Evolutionary conservation across 306 rosid species (phyloP).

Genomic region (Pyrus communis): DNA sequence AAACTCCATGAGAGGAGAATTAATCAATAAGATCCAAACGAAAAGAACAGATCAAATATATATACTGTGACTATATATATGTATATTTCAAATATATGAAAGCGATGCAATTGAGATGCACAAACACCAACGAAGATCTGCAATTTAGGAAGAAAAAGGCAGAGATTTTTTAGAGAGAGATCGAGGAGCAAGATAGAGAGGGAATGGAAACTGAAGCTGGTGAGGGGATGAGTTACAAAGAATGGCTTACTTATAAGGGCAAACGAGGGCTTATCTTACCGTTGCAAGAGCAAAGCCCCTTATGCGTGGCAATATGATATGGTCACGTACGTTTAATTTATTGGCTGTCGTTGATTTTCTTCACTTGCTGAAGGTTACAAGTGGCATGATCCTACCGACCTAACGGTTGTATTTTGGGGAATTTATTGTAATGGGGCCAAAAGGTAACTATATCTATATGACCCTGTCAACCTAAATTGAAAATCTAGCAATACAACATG

Average conservation of each 20-base stretch:
- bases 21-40: neutral
- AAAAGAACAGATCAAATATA: neutral
- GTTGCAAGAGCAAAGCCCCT: neutral
- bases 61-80: neutral
- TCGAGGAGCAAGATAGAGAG: neutral
- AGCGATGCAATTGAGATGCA: neutral
- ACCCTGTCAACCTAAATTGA: neutral
- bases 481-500: neutral
- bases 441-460: neutral
- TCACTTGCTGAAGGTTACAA: neutral
- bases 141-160: neutral
- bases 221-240: neutral
- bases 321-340: neutral
- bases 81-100: neutral
- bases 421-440: neutral
- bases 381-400: constrained; percentile 16
- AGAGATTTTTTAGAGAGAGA: neutral
- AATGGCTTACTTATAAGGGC: neutral
- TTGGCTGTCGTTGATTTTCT: neutral
- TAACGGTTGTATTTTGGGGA: constrained; percentile 10
- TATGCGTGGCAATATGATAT: neutral
- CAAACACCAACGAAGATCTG: neutral
- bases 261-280: neutral
- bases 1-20: constrained; percentile 31
- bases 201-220: neutral